Evolutionary conservation across 2,329 filamentous ascomycete species (phyloP), one percentile per base, ranked within the genome.

Genomic region (Periconia digitata): DNA sequence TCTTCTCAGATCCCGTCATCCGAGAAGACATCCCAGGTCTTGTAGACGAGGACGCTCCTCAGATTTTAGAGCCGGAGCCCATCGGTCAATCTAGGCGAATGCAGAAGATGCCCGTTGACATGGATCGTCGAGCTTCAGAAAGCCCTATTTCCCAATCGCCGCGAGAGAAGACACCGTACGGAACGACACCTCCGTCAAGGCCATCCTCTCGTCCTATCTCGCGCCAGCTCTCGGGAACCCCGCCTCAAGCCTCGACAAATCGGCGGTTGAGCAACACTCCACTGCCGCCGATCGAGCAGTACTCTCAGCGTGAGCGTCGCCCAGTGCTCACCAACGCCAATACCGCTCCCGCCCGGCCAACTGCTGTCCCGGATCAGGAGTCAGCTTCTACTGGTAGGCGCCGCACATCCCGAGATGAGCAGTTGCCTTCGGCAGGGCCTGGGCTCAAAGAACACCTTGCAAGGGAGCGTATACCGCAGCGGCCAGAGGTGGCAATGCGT

Each of bases 1-100:
- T 96, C 68, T 97, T 97, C 72, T 77, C 75, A 15, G 85, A 92
- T 64, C 73, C 80, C 23, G 85, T 94, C 23, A 83, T 96, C 44
- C 83, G 81, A 12, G 81, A 80, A 17, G 81, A 85, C 3, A 96
- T 96, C 60, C 90, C 91, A 0, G 89, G 87, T 6, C 75, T 95
- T 23, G 85, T 91, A 6, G 87, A 85, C 36, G 90, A 95, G 63
- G 91, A 95, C 65, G 55, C 85, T 18, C 81, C 69, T 20, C 57
- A 63, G 22, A 43, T 59, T n/a, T 55, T 62, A 47, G 62, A 61
- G 37, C 52, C 61, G 20, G 67, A 69, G 43, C 58, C 62, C 22
- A 49, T 59, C 15, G 58, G 59, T 34, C 54, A 55, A 39, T 46
- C 63, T 23, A 66, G 54, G 53, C 60, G 55, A 53, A 39, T 53